Evolutionary conservation across 352 stramenopile species (phyloP).

Genomic region (Thraustotheca clavata): DNA sequence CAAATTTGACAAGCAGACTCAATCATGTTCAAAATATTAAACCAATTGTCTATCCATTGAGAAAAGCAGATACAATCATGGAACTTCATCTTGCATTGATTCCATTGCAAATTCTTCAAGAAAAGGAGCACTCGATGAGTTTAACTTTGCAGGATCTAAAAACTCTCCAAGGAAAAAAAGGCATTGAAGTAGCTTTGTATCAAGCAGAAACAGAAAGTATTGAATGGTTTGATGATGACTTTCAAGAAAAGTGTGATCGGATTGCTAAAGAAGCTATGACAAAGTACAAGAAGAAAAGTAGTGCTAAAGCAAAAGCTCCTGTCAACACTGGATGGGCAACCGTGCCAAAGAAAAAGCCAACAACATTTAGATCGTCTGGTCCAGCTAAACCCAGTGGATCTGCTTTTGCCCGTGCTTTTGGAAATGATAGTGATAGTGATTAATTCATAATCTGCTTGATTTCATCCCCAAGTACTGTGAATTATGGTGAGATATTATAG

Average conservation of each 20-base stretch:
- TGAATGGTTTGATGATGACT: conserved; percentile 22
- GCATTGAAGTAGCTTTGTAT: conserved; percentile 11
- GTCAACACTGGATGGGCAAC: conserved; percentile 7
- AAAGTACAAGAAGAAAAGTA: conserved; percentile 3
- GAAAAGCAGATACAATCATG: conserved; percentile 9
- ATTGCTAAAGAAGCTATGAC: conserved; percentile 7
- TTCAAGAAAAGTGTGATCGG: conserved; percentile 8
- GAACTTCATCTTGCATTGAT: conserved; percentile 3
- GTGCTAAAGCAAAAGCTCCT: background rate
- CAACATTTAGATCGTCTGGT: background rate
- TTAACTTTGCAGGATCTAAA: conserved; percentile 22
- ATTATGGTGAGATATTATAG: no score
- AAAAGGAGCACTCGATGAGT: conserved; percentile 20
- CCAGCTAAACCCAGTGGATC: background rate
- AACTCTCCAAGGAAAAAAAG: conserved; percentile 8
- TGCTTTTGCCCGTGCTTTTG: conserved; percentile 9
- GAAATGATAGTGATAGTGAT: conserved; percentile 11
- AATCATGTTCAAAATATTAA: background rate
- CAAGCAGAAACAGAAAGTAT: background rate
- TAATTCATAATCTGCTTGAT: no score
- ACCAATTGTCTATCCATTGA: background rate
- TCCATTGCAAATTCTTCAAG: conserved; percentile 16
- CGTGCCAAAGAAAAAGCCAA: conserved; percentile 14
- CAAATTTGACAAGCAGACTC: background rate
- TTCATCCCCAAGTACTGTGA: no score